These are phyloP conservation scores for Ustilaginoidea virens DNA, from an alignment of 2,329 filamentous ascomycete genomes.

Conservation along the genomic window DNA sequence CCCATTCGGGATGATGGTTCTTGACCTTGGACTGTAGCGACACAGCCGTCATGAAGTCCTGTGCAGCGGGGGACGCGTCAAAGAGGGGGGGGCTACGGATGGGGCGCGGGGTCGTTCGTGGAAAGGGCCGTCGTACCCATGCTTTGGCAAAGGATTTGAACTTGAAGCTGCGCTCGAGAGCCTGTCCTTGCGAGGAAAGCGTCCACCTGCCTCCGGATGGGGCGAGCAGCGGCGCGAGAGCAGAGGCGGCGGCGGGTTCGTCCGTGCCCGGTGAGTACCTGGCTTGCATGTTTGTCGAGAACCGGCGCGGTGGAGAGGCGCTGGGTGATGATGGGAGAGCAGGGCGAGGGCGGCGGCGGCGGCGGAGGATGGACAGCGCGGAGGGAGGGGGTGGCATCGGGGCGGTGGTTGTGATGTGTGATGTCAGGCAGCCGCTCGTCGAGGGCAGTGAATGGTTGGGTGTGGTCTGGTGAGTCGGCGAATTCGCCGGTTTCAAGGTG, in stretches of 20 bases:
- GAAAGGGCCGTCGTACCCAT: slow-evolving; percentile 31
- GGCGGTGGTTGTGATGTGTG: too few relatives aligned
- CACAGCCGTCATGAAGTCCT: slow-evolving; percentile 65
- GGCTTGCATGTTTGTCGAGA: slow-evolving; percentile 13
- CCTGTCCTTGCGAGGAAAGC: slow-evolving; percentile 33
- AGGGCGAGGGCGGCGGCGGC: too few relatives aligned
- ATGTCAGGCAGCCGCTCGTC: too few relatives aligned
- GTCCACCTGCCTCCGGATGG: slow-evolving; percentile 30
- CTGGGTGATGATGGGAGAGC: slow-evolving; percentile 1
- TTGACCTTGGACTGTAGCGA: slow-evolving; percentile 50
- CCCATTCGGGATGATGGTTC: slow-evolving; percentile 65
- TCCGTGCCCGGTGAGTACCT: slow-evolving; percentile 32
- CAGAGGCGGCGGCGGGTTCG: slow-evolving; percentile 17
- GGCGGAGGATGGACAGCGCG: too few relatives aligned
- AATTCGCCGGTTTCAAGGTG: too few relatives aligned
- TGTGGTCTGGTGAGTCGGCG: too few relatives aligned
- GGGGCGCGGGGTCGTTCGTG: too few relatives aligned
- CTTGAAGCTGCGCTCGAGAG: slow-evolving; percentile 42
- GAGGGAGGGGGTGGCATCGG: too few relatives aligned
- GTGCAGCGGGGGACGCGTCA: too few relatives aligned
- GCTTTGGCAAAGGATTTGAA: slow-evolving; percentile 52
- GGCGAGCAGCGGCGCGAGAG: slow-evolving; percentile 24
- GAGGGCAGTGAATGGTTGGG: too few relatives aligned
- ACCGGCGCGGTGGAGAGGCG: background rate
- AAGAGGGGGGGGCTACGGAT: background rate